Base-by-base conservation (phyloP, 2,329 filamentous ascomycete genomes). In the Annulohypoxylon truncatum region DNA sequence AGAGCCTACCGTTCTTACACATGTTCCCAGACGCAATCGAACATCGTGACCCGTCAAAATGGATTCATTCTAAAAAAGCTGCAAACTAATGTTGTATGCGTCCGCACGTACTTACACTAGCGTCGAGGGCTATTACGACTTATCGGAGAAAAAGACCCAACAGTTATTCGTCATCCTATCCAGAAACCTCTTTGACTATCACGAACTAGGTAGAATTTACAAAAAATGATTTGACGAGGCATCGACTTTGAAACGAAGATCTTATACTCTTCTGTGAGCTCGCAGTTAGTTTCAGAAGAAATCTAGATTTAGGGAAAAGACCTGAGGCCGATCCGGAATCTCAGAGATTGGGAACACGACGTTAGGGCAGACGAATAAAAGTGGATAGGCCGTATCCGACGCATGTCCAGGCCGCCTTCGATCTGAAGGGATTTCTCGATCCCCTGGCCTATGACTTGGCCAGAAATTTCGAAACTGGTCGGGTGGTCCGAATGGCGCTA, bases 401-500 rank as follows among this genome's bases (percentile, higher is more conserved):
- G 29, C 33, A 24, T 35, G 31, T 28, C 38, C 44, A 51, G 26
- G 33, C 20, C 18, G 53, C 55, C 51, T 46, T 28, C 53, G 40
- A 66, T 62, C 44, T 10, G 29, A 52, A 35, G 56, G 38, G 35
- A 33, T 33, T 52, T 52, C 22, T 15, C 26, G 46, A 57, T 40
- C 60, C 50, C 61, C 48, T 64, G 52, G 52, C 28, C 42, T 53
- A 57, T 24, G 46, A 62, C 51, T 59, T 64, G 59, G 56, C 52
- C 55, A 60, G 48, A 59, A 58, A 48, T 33, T 44, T 31, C 15
- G 35, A 51, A 64, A 56, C 35, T 35, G 60, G 18, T 50, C 56
- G 67, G 61, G 62, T 66, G 68, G 68, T 31, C 61, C 57, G 28
- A 53, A 52, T 61, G 61, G 64, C 64, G 59, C 29, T 33, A 38